A percentile compares a stretch with the other conserved stretches of the same genome.
These are phyloP conservation scores for Colletotrichum tamarilloi DNA, from an alignment of 2,329 filamentous ascomycete genomes.

Conservation along the genomic window DNA sequence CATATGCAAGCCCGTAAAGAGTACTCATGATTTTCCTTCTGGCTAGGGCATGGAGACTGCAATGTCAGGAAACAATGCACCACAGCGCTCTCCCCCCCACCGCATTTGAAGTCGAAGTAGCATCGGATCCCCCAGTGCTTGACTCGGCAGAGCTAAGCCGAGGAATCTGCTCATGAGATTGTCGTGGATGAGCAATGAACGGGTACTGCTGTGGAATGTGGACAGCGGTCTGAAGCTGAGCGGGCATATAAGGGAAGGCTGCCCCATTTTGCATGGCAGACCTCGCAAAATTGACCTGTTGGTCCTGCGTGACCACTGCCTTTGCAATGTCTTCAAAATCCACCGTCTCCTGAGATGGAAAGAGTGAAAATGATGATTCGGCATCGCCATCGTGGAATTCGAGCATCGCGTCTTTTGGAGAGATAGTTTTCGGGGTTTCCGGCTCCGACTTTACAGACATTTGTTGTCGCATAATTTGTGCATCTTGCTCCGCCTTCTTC, in stretches of 20 bases:
- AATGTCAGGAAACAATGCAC: too few species aligned
- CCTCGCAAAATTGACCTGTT: not conserved
- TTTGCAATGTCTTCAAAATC: constrained; percentile 54
- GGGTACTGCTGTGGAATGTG: constrained; percentile 63
- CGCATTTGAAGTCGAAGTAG: constrained; percentile 41
- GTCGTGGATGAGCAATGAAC: constrained; percentile 54
- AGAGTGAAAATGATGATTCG: constrained; percentile 77
- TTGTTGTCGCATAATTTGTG: constrained; percentile 56
- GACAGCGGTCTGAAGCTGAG: constrained; percentile 51
- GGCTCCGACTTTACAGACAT: constrained; percentile 54
- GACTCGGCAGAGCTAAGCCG: constrained; percentile 57
- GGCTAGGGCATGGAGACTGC: too few species aligned
- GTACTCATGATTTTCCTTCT: too few species aligned
- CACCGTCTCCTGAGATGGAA: constrained; percentile 68
- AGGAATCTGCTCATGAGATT: constrained; percentile 46
- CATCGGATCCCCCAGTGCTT: constrained; percentile 40
- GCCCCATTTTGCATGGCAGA: not conserved
- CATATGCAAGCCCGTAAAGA: too few species aligned
- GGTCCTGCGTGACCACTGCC: not conserved
- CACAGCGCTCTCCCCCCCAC: constrained; percentile 31
- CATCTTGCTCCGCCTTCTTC: constrained; percentile 70
- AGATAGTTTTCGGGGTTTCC: constrained; percentile 83
- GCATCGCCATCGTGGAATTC: constrained; percentile 84
- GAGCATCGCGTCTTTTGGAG: constrained; percentile 89
- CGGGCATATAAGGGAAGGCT: constrained; percentile 43